These are phyloP conservation scores for Cutaneotrichosporon curvatum DNA, from an alignment of 1,284 basidiomycete genomes.

Conservation along the genomic window DNA sequence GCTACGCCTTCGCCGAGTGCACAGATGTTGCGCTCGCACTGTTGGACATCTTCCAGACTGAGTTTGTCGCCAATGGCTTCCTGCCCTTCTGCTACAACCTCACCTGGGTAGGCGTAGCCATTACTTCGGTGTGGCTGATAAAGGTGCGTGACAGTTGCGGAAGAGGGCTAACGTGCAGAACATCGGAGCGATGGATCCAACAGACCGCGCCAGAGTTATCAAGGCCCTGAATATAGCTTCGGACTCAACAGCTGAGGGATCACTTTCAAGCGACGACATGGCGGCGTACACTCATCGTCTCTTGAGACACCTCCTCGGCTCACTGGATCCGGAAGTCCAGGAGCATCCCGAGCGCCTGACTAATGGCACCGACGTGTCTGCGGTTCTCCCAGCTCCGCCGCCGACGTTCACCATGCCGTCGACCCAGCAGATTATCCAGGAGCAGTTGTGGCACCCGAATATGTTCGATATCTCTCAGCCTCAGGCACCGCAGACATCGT, in stretches of 20 bases:
- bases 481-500: neutral
- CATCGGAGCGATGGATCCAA: slow-evolving; percentile 20
- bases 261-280: slow-evolving; percentile 24
- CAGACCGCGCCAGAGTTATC: slow-evolving; percentile 19
- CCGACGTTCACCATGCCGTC: slow-evolving; percentile 17
- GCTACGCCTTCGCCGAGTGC: slow-evolving; percentile 19
- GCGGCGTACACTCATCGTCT: slow-evolving; percentile 27
- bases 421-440: slow-evolving; percentile 26
- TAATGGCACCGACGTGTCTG: neutral
- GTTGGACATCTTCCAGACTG: slow-evolving; percentile 19
- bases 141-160: slow-evolving; percentile 17
- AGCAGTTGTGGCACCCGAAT: slow-evolving; percentile 19
- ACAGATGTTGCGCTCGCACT: slow-evolving; percentile 20
- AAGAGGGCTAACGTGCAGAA: slow-evolving; percentile 13
- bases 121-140: slow-evolving; percentile 24
- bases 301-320: slow-evolving; percentile 21
- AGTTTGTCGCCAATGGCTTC: slow-evolving; percentile 20
- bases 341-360: neutral
- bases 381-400: neutral
- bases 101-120: slow-evolving; percentile 23
- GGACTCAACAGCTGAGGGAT: slow-evolving; percentile 16
- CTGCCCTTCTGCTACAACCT: slow-evolving; percentile 23
- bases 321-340: slow-evolving; percentile 11
- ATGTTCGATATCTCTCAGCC: slow-evolving; percentile 5
- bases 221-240: slow-evolving; percentile 14